phyloP scores from a whole-genome alignment of 352 stramenopile genomes.

The Pythium myriotylum region DNA sequence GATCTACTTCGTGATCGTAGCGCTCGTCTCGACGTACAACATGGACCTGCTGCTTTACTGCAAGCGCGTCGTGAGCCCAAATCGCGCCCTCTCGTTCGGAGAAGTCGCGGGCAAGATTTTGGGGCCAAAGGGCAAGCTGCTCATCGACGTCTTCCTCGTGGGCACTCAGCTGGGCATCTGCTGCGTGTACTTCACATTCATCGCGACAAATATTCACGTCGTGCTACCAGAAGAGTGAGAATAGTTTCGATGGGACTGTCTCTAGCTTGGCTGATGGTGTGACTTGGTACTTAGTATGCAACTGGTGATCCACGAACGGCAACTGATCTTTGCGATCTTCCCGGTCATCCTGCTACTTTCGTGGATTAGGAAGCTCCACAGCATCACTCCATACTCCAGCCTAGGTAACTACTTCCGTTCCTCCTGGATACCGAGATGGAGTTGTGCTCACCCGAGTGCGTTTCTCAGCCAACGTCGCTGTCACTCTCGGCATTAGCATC shows the following conservation, averaged over 20 bases:
- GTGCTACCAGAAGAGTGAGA: constrained; percentile 60
- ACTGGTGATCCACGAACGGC: constrained; percentile 63
- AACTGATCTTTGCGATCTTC: constrained; percentile 79
- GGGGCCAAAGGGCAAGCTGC: constrained; percentile 54
- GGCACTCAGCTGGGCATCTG: constrained; percentile 80
- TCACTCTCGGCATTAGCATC: constrained; percentile 69
- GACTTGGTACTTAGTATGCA: constrained; percentile 41
- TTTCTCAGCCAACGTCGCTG: constrained; percentile 69
- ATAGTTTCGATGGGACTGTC: neutral
- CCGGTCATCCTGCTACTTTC: constrained; percentile 70
- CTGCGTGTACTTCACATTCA: constrained; percentile 85
- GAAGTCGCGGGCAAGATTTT: constrained; percentile 71
- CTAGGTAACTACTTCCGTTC: constrained; percentile 39
- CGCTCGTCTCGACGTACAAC: constrained; percentile 80
- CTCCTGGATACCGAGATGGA: constrained; percentile 3
- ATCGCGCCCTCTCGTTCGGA: constrained; percentile 64
- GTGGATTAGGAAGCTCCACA: constrained; percentile 72
- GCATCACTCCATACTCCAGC: constrained; percentile 76
- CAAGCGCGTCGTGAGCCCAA: constrained; percentile 62
- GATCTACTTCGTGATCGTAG: constrained; percentile 63
- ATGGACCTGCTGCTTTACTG: constrained; percentile 78
- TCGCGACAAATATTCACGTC: constrained; percentile 83
- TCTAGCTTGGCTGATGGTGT: too few species aligned
- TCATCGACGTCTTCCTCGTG: constrained; percentile 82
- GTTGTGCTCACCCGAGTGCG: too few species aligned